Evolutionary conservation across 768 basidiomycete species (phyloP), one percentile per base, ranked within the genome.

Genomic region (Panellus pusillus): DNA sequence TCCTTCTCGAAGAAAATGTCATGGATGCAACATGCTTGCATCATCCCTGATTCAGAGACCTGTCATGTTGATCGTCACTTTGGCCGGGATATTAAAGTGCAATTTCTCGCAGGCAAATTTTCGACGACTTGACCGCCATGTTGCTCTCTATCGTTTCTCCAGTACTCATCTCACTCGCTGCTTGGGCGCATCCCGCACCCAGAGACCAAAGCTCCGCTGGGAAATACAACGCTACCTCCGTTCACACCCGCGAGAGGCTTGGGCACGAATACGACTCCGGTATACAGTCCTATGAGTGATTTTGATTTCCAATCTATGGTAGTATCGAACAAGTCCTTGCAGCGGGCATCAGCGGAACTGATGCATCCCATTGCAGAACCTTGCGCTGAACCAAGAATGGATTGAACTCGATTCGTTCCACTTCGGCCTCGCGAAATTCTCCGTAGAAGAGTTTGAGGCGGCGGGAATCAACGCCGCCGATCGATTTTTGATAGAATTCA

Each of bases 401-500:
- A 81, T 87, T 55, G 83, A 86, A 62, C 72, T 79, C 57, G 81
- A 83, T 55, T 67, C 83, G 9, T 84, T 85, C 74, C 72, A 83
- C 61, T 70, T 78, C 52, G 83, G 79, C 20, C 74, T 84, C 9
- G 74, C 74, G 13, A 60, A 64, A 39, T 87, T 89, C 71, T 77
- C 77, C 3, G 70, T 54, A 0, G 69, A 76, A 24, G 83, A 86
- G 18, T 87, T 86, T 64, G 75, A 78, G 20, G 78, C 66, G 5
- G 79, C 75, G 1, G 83, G 82, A 0, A 61, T 87, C 40, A 72
- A 66, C 43, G 76, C 76, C 5, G 79, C 79, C 19, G 82, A 85
- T 56, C 73, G 76, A 19, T 77, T 67, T 65, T 67, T 86, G 29
- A 79, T 87, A 49, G 68, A 82, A 62, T 83, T 76, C 67, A 85